A percentile compares a stretch with the other conserved stretches of the same genome.
Conservation (phyloP, 495 filamentous ascomycete species). For the Podospora appendiculata region DNA sequence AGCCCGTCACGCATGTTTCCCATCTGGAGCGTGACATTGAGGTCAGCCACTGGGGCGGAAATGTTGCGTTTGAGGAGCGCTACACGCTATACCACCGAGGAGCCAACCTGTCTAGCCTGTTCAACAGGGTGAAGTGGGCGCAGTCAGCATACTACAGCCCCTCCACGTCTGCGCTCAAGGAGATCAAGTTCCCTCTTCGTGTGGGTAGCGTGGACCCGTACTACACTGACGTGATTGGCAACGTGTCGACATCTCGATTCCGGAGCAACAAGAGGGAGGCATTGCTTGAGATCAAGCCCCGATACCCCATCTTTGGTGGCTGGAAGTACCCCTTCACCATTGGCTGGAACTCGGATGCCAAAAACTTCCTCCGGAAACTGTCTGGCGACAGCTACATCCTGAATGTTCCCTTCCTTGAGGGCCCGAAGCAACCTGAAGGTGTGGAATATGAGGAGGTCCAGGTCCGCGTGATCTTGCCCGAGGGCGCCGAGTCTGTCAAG, state of each 20-base stretch:
- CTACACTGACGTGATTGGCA: constrained; percentile 95
- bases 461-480: constrained; percentile 77
- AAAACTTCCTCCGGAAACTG: constrained; percentile 61
- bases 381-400: constrained; percentile 66
- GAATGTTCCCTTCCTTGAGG: constrained; percentile 93
- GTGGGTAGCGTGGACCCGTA: constrained; percentile 77
- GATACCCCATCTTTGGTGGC: constrained; percentile 89
- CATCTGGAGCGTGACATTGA: constrained; percentile 83
- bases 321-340: constrained; percentile 97
- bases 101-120: constrained; percentile 74
- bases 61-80: constrained; percentile 87
- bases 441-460: constrained; percentile 76
- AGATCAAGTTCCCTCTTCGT: constrained; percentile 70
- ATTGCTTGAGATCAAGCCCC: constrained; percentile 74
- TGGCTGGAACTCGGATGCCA: constrained; percentile 85
- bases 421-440: constrained; percentile 75
- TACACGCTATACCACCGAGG: constrained; percentile 84
- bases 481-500: constrained; percentile 74
- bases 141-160: constrained; percentile 69
- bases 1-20: constrained; percentile 70
- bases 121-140: constrained; percentile 80
- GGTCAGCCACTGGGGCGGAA: constrained; percentile 96
- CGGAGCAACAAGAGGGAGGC: constrained; percentile 71
- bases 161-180: constrained; percentile 67
- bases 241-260: constrained; percentile 90